Evolutionary conservation across 2,329 filamentous ascomycete species (phyloP).

Genomic region (Talaromyces albobiverticillius): DNA sequence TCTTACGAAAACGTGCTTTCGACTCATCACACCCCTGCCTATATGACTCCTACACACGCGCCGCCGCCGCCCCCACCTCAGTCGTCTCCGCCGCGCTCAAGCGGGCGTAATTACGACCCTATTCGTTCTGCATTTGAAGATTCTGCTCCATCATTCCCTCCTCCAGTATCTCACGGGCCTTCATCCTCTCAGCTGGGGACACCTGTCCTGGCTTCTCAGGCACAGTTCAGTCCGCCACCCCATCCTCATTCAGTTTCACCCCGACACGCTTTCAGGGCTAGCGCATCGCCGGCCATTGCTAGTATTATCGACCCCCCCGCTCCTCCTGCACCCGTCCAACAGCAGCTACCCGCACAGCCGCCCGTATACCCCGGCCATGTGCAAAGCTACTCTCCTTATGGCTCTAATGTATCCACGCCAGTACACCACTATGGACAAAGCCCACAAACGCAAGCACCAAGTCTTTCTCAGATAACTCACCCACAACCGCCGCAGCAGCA

Average conservation of each 20-base stretch:
- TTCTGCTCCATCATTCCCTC: constrained; percentile 34
- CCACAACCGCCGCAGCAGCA: constrained; percentile 4
- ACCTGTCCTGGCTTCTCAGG: constrained; percentile 43
- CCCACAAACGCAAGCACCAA: constrained; percentile 17
- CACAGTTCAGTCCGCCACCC: constrained; percentile 42
- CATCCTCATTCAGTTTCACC: constrained; percentile 41
- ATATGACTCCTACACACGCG: constrained; percentile 19
- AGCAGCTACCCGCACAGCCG: constrained; percentile 20
- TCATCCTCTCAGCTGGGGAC: constrained; percentile 62
- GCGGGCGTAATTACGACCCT: constrained; percentile 84
- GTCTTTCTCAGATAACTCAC: constrained; percentile 14
- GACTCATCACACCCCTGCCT: constrained; percentile 17
- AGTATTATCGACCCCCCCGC: constrained; percentile 76
- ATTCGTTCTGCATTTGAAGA: constrained; percentile 68
- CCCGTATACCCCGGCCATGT: constrained; percentile 15
- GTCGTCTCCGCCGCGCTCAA: constrained; percentile 53
- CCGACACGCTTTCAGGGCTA: constrained; percentile 63
- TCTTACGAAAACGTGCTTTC: constrained; percentile 12
- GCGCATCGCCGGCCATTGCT: constrained; percentile 85
- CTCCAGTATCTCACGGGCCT: constrained; percentile 41
- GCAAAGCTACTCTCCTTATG: constrained; percentile 14
- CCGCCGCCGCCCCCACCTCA: constrained; percentile 29
- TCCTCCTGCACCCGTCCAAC: constrained; percentile 29
- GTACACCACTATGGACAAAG: constrained; percentile 13
- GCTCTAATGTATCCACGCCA: constrained; percentile 3